Evolutionary conservation across 148 eudicot genomes (phyloP).

Genomic region (Polygonum aviculare): DNA sequence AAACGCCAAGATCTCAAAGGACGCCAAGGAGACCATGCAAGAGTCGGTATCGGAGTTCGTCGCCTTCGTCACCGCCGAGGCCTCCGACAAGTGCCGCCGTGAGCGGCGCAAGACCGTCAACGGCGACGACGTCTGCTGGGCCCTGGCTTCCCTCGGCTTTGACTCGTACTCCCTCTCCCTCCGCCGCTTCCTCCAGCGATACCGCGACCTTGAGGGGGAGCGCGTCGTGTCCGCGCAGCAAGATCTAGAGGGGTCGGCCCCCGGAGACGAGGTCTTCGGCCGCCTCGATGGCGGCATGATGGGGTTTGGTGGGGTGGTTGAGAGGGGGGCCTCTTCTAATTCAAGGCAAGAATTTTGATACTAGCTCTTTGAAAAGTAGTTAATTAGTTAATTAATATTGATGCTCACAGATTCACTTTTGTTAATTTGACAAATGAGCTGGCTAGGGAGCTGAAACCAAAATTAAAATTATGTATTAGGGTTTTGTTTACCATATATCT

Average conservation of each 20-base stretch:
- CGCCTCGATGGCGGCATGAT: neutral
- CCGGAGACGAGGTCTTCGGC: neutral
- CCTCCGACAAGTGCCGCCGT: slow-evolving; percentile 66
- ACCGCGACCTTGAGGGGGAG: neutral
- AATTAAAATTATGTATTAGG: neutral
- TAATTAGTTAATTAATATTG: neutral
- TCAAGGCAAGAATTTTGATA: slow-evolving; percentile 2
- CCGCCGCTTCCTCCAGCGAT: neutral
- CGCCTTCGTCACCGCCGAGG: slow-evolving; percentile 75
- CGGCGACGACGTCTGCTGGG: slow-evolving; percentile 85
- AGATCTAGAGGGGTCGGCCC: neutral
- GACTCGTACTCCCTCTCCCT: slow-evolving; percentile 21
- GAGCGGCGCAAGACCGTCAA: slow-evolving; percentile 77
- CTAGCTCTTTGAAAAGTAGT: neutral
- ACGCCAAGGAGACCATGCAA: slow-evolving; percentile 78
- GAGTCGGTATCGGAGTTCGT: slow-evolving; percentile 81
- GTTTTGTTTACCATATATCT: neutral
- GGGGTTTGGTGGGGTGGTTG: slow-evolving; percentile 13
- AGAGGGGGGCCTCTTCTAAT: slow-evolving; percentile 6
- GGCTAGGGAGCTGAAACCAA: neutral
- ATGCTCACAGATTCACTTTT: neutral
- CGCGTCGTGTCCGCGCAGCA: neutral
- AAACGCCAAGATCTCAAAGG: slow-evolving; percentile 65
- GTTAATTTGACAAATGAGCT: neutral
- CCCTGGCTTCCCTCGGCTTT: slow-evolving; percentile 52